Conservation (phyloP, 2,329 filamentous ascomycete genomes). For the Aspergillus caelatus region DNA sequence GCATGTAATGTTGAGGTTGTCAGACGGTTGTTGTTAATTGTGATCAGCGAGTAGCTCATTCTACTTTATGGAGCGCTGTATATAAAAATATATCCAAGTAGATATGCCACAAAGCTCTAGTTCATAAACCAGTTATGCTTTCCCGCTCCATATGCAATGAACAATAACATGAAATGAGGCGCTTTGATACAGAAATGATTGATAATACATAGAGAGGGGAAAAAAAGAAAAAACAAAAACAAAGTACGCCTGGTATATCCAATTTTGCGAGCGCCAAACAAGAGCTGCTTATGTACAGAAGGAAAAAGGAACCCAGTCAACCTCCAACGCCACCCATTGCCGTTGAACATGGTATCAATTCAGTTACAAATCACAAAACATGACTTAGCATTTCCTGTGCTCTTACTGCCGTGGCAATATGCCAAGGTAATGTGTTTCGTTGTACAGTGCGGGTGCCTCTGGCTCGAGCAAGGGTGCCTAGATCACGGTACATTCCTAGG, state of each 20-base stretch:
- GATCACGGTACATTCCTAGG: conserved; percentile 48
- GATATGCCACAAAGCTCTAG: neutral
- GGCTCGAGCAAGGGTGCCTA: conserved; percentile 46
- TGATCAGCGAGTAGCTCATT: no score
- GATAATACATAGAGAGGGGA: neutral
- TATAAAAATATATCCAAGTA: neutral
- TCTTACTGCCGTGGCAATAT: conserved; percentile 49
- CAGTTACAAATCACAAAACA: conserved; percentile 35
- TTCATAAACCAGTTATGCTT: neutral
- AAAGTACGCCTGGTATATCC: conserved; percentile 19
- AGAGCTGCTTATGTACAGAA: conserved; percentile 18
- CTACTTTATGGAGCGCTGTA: neutral
- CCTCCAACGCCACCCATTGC: conserved; percentile 15
- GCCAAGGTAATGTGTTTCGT: conserved; percentile 50
- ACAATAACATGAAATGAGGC: neutral
- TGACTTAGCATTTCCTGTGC: conserved; percentile 46
- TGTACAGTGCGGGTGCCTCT: conserved; percentile 46
- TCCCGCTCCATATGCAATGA: neutral
- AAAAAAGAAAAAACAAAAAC: neutral
- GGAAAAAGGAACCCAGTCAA: conserved; percentile 6
- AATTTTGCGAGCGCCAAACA: conserved; percentile 12
- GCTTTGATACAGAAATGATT: neutral
- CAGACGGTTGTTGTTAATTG: neutral
- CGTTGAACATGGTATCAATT: conserved; percentile 9
- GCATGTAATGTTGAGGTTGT: neutral